phyloP scores from a whole-genome alignment of 2,329 filamentous ascomycete genomes.

The Stemphylium lycopersici region DNA sequence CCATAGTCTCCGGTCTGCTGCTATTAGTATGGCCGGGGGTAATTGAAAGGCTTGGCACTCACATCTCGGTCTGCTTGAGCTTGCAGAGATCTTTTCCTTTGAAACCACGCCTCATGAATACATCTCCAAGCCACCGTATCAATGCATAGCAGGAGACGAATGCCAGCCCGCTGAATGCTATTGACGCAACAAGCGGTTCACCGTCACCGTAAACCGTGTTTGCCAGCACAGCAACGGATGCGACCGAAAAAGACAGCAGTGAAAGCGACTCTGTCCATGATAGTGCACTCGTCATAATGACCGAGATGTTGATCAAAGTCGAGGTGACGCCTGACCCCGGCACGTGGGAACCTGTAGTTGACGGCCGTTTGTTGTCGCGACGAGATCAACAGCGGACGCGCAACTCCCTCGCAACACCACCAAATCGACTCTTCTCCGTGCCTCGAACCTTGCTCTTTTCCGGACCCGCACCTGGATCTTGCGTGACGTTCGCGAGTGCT shows the following conservation, averaged over 20 bases:
- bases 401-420: slow-evolving; percentile 1
- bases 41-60: slow-evolving; percentile 37
- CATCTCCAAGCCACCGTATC: slow-evolving; percentile 90
- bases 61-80: slow-evolving; percentile 75
- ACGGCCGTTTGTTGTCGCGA: slow-evolving; percentile 14
- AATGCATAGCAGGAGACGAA: slow-evolving; percentile 83
- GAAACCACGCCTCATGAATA: slow-evolving; percentile 85
- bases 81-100: slow-evolving; percentile 91
- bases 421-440: not conserved
- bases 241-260: slow-evolving; percentile 68
- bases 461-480: not conserved
- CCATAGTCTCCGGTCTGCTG: slow-evolving; percentile 87
- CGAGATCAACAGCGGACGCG: slow-evolving; percentile 8
- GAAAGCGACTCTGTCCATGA: slow-evolving; percentile 62
- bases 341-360: slow-evolving; percentile 13
- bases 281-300: slow-evolving; percentile 49
- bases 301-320: slow-evolving; percentile 3
- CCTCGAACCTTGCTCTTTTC: not conserved
- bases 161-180: slow-evolving; percentile 83
- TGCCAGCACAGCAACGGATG: slow-evolving; percentile 73
- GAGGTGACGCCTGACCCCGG: slow-evolving; percentile 20
- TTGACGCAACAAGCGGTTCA: slow-evolving; percentile 84
- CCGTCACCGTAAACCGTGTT: slow-evolving; percentile 85
- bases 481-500: slow-evolving; percentile 2
- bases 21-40: slow-evolving; percentile 21